These are phyloP conservation scores for Astragalus glycyphyllos DNA, from an alignment of 306 rosid genomes.

Conservation along the genomic window DNA sequence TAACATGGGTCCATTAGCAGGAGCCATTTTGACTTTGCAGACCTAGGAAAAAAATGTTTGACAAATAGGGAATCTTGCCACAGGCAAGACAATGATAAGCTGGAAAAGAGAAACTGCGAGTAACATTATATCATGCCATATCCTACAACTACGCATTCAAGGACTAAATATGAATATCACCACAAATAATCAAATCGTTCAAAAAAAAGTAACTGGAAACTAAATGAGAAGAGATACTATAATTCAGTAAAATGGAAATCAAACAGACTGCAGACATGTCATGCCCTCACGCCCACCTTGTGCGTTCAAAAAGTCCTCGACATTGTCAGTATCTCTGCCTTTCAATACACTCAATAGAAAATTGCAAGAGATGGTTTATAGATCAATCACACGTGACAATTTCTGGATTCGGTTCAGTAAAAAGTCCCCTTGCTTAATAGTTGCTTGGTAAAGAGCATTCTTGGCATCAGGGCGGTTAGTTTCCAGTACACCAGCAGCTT, in stretches of 20 bases:
- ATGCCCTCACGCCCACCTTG: constrained; percentile 25
- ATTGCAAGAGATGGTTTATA: constrained; percentile 39
- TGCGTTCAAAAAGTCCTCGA: constrained; percentile 33
- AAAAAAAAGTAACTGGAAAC: constrained; percentile 8
- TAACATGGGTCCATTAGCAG: not conserved
- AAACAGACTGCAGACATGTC: constrained; percentile 26
- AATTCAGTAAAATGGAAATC: constrained; percentile 34
- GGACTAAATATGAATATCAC: constrained; percentile 24
- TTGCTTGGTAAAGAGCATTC: constrained; percentile 95
- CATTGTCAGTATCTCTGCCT: constrained; percentile 30
- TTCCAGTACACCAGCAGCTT: constrained; percentile 93
- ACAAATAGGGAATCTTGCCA: not conserved
- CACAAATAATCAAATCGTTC: not conserved
- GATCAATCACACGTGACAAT: constrained; percentile 90
- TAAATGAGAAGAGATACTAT: constrained; percentile 17
- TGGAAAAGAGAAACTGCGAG: not conserved
- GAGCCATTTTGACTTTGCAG: not conserved
- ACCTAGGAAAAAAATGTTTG: not conserved
- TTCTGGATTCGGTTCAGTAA: constrained; percentile 90
- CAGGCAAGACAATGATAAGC: not conserved
- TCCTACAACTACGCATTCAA: constrained; percentile 4
- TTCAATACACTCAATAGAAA: constrained; percentile 31
- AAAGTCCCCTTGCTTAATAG: constrained; percentile 99
- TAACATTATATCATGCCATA: not conserved
- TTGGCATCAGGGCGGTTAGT: constrained; percentile 95